These are phyloP conservation scores for Aspergillus egyptiacus DNA, from an alignment of 495 filamentous ascomycete genomes.

Conservation along the genomic window DNA sequence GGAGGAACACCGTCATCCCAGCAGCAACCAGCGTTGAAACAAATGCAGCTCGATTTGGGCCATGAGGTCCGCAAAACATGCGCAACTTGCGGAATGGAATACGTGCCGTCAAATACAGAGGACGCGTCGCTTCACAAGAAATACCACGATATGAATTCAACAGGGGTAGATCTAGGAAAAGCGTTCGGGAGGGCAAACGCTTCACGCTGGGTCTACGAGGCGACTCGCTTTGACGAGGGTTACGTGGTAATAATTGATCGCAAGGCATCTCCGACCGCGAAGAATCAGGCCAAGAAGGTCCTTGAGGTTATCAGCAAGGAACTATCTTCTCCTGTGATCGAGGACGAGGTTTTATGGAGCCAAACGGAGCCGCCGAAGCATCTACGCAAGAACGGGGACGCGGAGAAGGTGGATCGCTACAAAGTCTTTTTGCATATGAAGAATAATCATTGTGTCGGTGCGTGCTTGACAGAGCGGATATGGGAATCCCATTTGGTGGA, in stretches of 20 bases:
- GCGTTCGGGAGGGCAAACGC: slow-evolving; percentile 45
- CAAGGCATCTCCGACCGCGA: slow-evolving; percentile 46
- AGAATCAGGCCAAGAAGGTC: slow-evolving; percentile 54
- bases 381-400: slow-evolving; percentile 24
- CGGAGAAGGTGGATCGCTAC: slow-evolving; percentile 50
- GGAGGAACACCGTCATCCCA: slow-evolving; percentile 10
- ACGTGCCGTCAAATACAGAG: slow-evolving; percentile 59
- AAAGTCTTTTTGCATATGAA: slow-evolving; percentile 61
- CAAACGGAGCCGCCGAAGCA: slow-evolving; percentile 38
- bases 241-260: slow-evolving; percentile 54
- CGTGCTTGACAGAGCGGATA: slow-evolving; percentile 63
- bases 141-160: slow-evolving; percentile 60
- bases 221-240: slow-evolving; percentile 40
- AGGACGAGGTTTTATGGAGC: slow-evolving; percentile 55
- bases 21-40: slow-evolving; percentile 43
- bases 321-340: slow-evolving; percentile 56
- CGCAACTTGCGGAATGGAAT: slow-evolving; percentile 63
- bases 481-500: slow-evolving; percentile 49
- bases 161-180: slow-evolving; percentile 59
- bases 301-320: slow-evolving; percentile 64
- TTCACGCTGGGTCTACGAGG: slow-evolving; percentile 43
- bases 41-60: slow-evolving; percentile 65
- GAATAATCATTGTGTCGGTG: slow-evolving; percentile 58
- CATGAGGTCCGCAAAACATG: slow-evolving; percentile 55
- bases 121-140: slow-evolving; percentile 60